These are phyloP conservation scores for Pichia sp. DNA, from an alignment of 1,139 yeast species.

Conservation along the genomic window DNA sequence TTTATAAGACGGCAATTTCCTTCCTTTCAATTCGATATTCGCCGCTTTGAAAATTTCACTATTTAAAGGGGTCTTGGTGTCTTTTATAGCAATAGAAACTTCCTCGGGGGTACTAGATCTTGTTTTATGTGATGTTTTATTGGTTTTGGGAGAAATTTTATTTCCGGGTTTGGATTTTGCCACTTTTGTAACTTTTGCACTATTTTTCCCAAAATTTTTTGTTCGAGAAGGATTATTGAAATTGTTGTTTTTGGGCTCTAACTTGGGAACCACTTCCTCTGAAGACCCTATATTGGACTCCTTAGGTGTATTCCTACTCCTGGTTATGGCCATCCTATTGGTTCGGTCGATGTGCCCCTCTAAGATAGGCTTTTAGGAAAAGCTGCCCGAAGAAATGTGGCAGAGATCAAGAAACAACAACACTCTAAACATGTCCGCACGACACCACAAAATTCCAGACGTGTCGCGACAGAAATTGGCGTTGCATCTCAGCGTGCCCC, in stretches of 20 bases:
- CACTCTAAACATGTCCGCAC: neutral
- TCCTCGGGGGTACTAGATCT: too few species aligned
- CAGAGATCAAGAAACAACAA: too few species aligned
- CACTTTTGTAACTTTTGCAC: too few species aligned
- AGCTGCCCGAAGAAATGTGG: too few species aligned
- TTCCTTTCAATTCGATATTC: slow-evolving; percentile 2
- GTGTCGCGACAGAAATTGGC: too few species aligned
- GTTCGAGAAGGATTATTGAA: neutral
- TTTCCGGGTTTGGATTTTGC: too few species aligned
- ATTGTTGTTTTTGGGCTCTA: neutral
- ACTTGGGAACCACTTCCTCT: neutral
- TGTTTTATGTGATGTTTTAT: too few species aligned
- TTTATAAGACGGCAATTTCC: slow-evolving; percentile 19
- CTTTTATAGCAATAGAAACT: too few species aligned
- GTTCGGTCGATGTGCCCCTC: neutral
- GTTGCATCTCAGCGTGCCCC: too few species aligned
- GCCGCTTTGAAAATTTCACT: slow-evolving; percentile 2
- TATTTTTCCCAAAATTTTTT: neutral
- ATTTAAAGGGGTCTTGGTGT: neutral
- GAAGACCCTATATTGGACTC: neutral
- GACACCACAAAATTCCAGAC: neutral
- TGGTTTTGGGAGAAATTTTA: too few species aligned
- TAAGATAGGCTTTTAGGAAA: too few species aligned
- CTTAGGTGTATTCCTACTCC: neutral
- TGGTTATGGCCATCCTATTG: slow-evolving; percentile 4